Base-by-base conservation (phyloP, 2,329 filamentous ascomycete species). In the Colletotrichum sp. region DNA sequence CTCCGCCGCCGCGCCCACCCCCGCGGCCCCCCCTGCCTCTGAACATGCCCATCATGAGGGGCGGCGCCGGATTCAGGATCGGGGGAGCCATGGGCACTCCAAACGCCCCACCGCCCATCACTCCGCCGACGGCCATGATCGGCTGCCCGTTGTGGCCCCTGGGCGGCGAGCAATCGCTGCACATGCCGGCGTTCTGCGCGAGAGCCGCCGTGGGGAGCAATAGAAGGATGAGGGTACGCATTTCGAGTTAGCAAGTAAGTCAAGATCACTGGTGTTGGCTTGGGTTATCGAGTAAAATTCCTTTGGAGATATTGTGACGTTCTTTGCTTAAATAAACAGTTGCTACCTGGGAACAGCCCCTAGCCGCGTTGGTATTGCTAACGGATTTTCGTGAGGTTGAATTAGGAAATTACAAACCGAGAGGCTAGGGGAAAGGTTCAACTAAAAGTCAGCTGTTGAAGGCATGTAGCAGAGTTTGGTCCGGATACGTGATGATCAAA, bases 271-370 rank as follows among this genome's bases (percentile, higher is more conserved):
- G 7, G 4, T 27, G 11, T 11, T 59, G 15, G 3, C 25, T 16
- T n/a, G 44, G 4, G 11, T 0, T 2, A 22, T 4, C 13, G 19
- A 49, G 9, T 2, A 12, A 12, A 11, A 13, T 6, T 13, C 1
- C 11, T 3, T 7, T 22, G 11, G 4, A 7, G 11, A 22, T 49
- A 2, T 6, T 22, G 44, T 49, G 6, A 22, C 22, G n/a, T 2
- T 49, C n/a, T n/a, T 22, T 12, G n/a, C 4, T 49, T 49, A 22
- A 49, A 49, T 49, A 49, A 49, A 1, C 6, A 12, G 1, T 22
- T 22, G 4, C 19, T 39, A 49, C 5, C 5, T 22, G 4, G 3
- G 1, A 12, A 49, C 9, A 12, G 19, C 6, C 19, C 19, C 19
- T 12, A 22, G 19, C 9, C 19, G 19, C 44, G 11, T 4, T 12